Conservation (phyloP, 768 basidiomycete genomes). For the Flagelloscypha sp. region DNA sequence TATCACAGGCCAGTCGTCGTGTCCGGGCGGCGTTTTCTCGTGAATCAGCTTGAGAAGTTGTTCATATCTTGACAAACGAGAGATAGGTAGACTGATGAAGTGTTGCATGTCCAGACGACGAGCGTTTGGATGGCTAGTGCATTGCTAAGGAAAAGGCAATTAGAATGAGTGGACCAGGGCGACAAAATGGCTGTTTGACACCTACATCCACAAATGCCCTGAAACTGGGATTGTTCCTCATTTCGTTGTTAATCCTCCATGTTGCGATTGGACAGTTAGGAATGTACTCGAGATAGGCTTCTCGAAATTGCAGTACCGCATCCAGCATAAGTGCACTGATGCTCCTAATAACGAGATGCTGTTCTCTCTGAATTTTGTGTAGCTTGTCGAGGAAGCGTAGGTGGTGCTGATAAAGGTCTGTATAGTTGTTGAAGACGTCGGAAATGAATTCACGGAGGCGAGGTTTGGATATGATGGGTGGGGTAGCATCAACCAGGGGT, state of each 20-base stretch:
- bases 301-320: slow-evolving; percentile 61
- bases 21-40: slow-evolving; percentile 42
- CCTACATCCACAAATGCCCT: slow-evolving; percentile 49
- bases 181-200: no score
- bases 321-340: slow-evolving; percentile 59
- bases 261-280: slow-evolving; percentile 60
- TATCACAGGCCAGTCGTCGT: slow-evolving; percentile 54
- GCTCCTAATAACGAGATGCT: slow-evolving; percentile 47
- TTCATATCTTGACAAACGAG: slow-evolving; percentile 56
- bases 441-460: slow-evolving; percentile 47
- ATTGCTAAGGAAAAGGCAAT: no score
- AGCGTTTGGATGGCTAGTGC: slow-evolving; percentile 42
- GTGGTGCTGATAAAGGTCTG: slow-evolving; percentile 46
- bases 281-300: slow-evolving; percentile 61
- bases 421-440: slow-evolving; percentile 60
- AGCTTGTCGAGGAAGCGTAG: slow-evolving; percentile 49
- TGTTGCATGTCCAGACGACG: slow-evolving; percentile 57
- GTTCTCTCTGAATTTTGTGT: slow-evolving; percentile 57
- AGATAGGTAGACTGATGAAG: slow-evolving; percentile 61
- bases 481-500: slow-evolving; percentile 43
- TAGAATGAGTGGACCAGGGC: no score
- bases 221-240: slow-evolving; percentile 51
- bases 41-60: slow-evolving; percentile 50
- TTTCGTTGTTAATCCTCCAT: slow-evolving; percentile 53
- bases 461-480: slow-evolving; percentile 48